A percentile compares a stretch with the other conserved stretches of the same genome.
Evolutionary conservation across 345 rosid genomes (phyloP).

Genomic region (Jatropha curcas): DNA sequence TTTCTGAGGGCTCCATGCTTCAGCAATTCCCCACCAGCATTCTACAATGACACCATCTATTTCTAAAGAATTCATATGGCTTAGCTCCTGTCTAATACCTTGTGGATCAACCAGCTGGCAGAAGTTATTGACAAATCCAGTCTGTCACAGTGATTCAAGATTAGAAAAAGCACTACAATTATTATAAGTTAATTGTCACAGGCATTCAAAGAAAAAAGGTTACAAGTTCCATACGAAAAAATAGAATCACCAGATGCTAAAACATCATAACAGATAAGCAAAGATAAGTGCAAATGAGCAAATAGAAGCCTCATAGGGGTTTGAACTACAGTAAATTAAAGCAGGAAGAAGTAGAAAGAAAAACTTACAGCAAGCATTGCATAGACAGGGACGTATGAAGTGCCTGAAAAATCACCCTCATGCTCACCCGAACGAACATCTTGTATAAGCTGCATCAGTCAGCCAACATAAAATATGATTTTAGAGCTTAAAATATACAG

Average conservation of each 20-base stretch:
- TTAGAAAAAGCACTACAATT: neutral
- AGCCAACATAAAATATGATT: neutral
- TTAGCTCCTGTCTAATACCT: constrained; percentile 67
- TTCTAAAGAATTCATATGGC: constrained; percentile 67
- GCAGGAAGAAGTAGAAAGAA: constrained; percentile 16
- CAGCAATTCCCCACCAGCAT: constrained; percentile 99
- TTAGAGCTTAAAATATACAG: neutral
- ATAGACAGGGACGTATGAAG: constrained; percentile 73
- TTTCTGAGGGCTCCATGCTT: constrained; percentile 90
- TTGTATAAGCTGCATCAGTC: constrained; percentile 65
- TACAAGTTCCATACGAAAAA: neutral
- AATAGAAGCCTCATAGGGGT: neutral
- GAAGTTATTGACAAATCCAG: constrained; percentile 62
- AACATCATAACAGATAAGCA: too few species aligned
- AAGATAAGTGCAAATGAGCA: neutral
- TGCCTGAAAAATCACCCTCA: constrained; percentile 51
- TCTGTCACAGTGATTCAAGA: constrained; percentile 44
- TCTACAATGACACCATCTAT: constrained; percentile 79
- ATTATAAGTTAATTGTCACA: too few species aligned
- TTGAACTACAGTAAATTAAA: constrained; percentile 10
- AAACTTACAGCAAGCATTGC: constrained; percentile 71
- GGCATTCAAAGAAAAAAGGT: too few species aligned
- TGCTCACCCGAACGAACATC: constrained; percentile 68
- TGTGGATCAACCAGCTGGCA: constrained; percentile 80
- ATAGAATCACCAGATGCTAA: neutral